Evolutionary conservation across 345 rosid genomes (phyloP).

Genomic region (Toxicodendron radicans): DNA sequence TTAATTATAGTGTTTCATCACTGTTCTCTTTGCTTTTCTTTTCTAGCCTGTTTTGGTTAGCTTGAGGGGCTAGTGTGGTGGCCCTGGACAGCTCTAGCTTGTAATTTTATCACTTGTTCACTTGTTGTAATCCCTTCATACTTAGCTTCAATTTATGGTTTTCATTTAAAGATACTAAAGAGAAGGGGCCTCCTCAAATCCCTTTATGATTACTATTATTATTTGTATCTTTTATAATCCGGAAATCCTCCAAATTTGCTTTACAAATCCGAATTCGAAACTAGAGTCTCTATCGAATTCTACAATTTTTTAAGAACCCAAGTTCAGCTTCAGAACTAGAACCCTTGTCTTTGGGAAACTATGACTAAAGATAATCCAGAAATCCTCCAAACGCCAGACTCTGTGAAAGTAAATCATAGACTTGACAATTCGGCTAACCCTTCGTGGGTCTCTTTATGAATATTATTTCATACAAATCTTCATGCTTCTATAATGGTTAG

Average conservation of each 20-base stretch:
- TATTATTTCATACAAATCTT: neutral
- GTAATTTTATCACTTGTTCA: constrained; percentile 2
- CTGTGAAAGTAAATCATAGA: too few relatives aligned
- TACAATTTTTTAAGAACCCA: too few relatives aligned
- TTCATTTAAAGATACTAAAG: constrained; percentile 49
- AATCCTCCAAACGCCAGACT: too few relatives aligned
- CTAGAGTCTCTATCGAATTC: too few relatives aligned
- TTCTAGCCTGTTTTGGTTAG: constrained; percentile 11
- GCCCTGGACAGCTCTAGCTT: constrained; percentile 37
- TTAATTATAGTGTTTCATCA: constrained; percentile 37
- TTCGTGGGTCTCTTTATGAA: too few relatives aligned
- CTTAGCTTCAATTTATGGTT: constrained; percentile 54
- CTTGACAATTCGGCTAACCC: too few relatives aligned
- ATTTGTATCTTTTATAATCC: neutral
- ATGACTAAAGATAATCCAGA: too few relatives aligned
- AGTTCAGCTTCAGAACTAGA: too few relatives aligned
- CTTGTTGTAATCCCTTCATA: constrained; percentile 1
- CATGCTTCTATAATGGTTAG: constrained; percentile 36
- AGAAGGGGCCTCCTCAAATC: constrained; percentile 20
- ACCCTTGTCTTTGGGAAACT: too few relatives aligned
- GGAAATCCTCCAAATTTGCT: too few relatives aligned
- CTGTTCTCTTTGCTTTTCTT: constrained; percentile 1
- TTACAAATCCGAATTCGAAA: too few relatives aligned
- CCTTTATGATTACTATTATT: constrained; percentile 28
- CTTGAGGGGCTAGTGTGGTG: constrained; percentile 20